Evolutionary conservation across 1,139 yeast species (phyloP), one percentile per base, ranked within the genome.

Genomic region (Sugiyamaella pinicola): DNA sequence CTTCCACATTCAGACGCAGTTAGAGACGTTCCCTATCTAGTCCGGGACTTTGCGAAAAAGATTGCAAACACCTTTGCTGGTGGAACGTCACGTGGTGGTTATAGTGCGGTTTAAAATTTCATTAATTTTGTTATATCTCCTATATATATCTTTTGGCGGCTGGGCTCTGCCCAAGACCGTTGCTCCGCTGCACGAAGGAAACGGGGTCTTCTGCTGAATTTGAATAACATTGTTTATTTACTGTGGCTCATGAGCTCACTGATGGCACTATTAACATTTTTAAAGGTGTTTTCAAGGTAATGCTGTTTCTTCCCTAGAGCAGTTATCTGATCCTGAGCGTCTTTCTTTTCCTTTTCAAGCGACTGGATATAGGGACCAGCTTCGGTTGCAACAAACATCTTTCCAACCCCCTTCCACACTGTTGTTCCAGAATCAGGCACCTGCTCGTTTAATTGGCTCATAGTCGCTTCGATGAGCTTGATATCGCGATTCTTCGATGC

Each of bases 371-470:
- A 87, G 2, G 73, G 69, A 9, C 68, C 63, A 2, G 74, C 75
- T 21, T 77, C 73, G 29, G 71, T 70, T 18, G 61, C 54, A 52
- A 69, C 49, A 54, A 71, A 71, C 57, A 89, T 81, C 70, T 86
- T 86, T 19, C 96, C 96, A 28, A 88, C 80, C 2, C 96, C 89
- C 65, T 87, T 83, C 95, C 96, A 90, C 4, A 90, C 91, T 2
- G 68, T 66, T 18, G 81, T 68, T 4, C 62, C 64, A 10, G 65
- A 65, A 18, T 69, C 68, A 4, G 65, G 63, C 15, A 57, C 79
- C 21, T 69, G 67, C 50, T 81, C 76, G 41, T 73, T 74, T 55
- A 88, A 73, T 59, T 84, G 84, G 41, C 74, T 63, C 31, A 76
- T 72, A 8, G 95, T 84, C 43, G 81, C 74, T 19, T 79, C 77